These are phyloP conservation scores for Agrostemma githago DNA, from an alignment of 148 eudicot genomes.

Conservation along the genomic window DNA sequence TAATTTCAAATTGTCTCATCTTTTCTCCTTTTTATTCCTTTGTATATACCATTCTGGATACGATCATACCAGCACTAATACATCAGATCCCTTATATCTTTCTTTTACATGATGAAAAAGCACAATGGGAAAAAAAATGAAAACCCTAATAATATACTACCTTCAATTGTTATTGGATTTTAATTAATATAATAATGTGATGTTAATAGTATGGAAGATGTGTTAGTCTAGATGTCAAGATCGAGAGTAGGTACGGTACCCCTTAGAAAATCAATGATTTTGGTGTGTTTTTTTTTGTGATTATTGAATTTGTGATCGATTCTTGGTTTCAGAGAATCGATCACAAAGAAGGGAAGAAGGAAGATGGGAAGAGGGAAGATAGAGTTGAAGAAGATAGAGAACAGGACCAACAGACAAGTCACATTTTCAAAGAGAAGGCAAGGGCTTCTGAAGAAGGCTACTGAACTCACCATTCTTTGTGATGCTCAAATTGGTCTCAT, in stretches of 20 bases:
- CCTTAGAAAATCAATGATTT: too few relatives aligned
- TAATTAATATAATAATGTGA: too few relatives aligned
- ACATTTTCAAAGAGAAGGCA: conserved; percentile 70
- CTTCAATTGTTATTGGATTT: neutral
- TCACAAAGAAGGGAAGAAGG: conserved; percentile 67
- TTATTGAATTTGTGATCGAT: neutral
- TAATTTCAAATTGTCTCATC: neutral
- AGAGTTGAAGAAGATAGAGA: conserved; percentile 72
- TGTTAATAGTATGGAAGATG: too few relatives aligned
- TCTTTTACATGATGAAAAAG: neutral
- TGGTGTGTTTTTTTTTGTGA: neutral
- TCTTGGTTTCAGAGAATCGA: too few relatives aligned
- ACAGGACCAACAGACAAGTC: conserved; percentile 78
- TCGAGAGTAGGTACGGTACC: too few relatives aligned
- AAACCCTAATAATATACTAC: neutral
- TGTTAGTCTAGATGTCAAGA: neutral
- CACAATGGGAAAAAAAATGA: neutral
- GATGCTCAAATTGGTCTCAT: conserved; percentile 81
- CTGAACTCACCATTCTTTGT: conserved; percentile 72
- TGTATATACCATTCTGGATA: neutral
- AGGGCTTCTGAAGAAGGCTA: conserved; percentile 75
- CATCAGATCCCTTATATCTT: neutral
- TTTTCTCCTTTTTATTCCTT: neutral
- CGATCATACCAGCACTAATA: neutral
- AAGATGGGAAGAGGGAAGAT: conserved; percentile 92